Percentiles rank a stretch among this genome's conserved stretches.
phyloP scores from a whole-genome alignment of 306 rosid genomes.

The Gastrolobium bilobum region DNA sequence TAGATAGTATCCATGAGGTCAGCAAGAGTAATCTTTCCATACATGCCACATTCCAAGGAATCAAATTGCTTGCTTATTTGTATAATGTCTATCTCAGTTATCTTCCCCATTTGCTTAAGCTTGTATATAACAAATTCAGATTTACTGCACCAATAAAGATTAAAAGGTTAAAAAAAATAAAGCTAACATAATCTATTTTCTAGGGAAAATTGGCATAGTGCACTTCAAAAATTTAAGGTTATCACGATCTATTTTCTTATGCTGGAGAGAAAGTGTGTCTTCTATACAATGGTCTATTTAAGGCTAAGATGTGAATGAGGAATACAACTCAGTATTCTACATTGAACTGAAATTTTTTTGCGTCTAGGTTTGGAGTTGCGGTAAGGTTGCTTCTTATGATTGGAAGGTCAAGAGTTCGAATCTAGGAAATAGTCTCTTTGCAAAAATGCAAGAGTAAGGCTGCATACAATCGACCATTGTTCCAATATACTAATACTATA shows the following conservation, averaged over 20 bases:
- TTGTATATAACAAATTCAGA: constrained; percentile 77
- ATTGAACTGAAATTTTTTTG: not conserved
- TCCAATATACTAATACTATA: not conserved
- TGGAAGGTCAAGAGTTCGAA: too few relatives aligned
- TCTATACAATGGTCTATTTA: too few relatives aligned
- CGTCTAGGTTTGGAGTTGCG: too few relatives aligned
- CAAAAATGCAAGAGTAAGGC: too few relatives aligned
- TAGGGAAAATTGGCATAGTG: not conserved
- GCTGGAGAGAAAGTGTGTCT: too few relatives aligned
- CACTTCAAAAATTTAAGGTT: not conserved
- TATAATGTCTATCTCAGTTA: constrained; percentile 62
- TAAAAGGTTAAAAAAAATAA: constrained; percentile 13
- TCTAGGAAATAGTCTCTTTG: too few relatives aligned
- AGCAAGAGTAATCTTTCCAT: constrained; percentile 73
- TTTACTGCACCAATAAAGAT: constrained; percentile 58
- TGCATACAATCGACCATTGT: too few relatives aligned
- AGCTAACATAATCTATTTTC: not conserved
- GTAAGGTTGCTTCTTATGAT: too few relatives aligned
- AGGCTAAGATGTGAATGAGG: not conserved
- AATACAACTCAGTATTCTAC: constrained; percentile 3
- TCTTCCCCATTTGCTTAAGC: constrained; percentile 82
- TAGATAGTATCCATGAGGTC: constrained; percentile 63
- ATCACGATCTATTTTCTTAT: too few relatives aligned
- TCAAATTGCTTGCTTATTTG: constrained; percentile 71
- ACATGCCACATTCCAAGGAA: constrained; percentile 55